These are phyloP conservation scores for Hypoxylon perforatum DNA, from an alignment of 495 filamentous ascomycete genomes.

Conservation along the genomic window DNA sequence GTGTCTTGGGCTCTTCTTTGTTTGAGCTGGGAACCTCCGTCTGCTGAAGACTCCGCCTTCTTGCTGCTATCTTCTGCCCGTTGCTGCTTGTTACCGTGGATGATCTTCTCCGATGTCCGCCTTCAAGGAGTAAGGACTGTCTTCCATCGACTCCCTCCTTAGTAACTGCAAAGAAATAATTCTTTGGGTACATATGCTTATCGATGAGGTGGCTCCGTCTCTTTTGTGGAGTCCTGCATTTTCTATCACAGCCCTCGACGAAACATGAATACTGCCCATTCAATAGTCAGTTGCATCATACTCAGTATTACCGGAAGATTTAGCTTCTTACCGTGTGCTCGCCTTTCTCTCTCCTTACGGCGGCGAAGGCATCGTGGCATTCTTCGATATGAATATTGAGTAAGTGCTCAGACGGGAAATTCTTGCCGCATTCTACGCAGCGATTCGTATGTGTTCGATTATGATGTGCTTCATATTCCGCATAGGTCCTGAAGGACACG, in stretches of 20 bases:
- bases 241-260: constrained; percentile 85
- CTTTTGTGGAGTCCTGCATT: constrained; percentile 86
- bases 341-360: constrained; percentile 76
- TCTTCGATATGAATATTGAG: constrained; percentile 89
- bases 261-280: constrained; percentile 81
- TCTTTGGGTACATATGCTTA: constrained; percentile 92
- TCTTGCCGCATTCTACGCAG: constrained; percentile 82
- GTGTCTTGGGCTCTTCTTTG: constrained; percentile 13
- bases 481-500: constrained; percentile 75
- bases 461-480: constrained; percentile 91
- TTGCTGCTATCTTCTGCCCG: constrained; percentile 39
- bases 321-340: constrained; percentile 82
- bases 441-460: constrained; percentile 82
- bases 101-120: constrained; percentile 63
- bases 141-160: constrained; percentile 89
- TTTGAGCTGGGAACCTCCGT: constrained; percentile 25
- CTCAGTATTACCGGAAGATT: not conserved
- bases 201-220: constrained; percentile 88
- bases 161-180: constrained; percentile 90
- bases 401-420: constrained; percentile 77
- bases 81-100: constrained; percentile 45
- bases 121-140: constrained; percentile 75
- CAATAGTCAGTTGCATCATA: constrained; percentile 25
- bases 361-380: constrained; percentile 84
- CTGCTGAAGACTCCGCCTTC: constrained; percentile 40